Evolutionary conservation across 345 rosid species (phyloP), one percentile per base, ranked within the genome.

Genomic region (Gossypium bickii): DNA sequence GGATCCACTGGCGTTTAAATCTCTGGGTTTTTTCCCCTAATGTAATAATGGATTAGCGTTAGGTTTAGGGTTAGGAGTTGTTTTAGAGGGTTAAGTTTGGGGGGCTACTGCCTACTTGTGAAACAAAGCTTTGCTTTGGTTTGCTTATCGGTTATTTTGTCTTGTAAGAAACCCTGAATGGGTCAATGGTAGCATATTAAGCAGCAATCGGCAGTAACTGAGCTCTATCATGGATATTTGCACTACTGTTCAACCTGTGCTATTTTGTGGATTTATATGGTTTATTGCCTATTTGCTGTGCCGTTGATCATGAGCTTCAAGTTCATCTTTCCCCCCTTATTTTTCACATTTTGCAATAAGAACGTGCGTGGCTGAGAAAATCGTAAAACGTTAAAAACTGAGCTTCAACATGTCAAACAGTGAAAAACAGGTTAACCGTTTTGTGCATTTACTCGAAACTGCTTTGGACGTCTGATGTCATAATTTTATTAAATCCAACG

Each of bases 1-100:
- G 98, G 98, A 0, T 91, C 98, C 3, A 92, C 96, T 2, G 98
- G 97, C 0, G 83, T 89, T 29, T 87, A 74, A 85, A 56, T 7
- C 17, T 15, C 9, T 51, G 11, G 38, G 12, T 55, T 38, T 13
- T 60, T 20, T 27, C 7, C 56, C 41, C 15, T 6, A 4, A 17
- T 34, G 67, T 34, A 5, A 34, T 3, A 17, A 55, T 43, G 55
- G 17, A n/a, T 53, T 34, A 34, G 41, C 41, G 1, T 34, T 34
- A 34, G 41, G 1, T 4, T 34, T 17, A 41, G 24, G 13, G 22
- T 60, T 58, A 1, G 12, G 34, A 10, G 52, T 58, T 9, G 2
- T 20, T 4, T 10, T 59, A 11, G 41, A 25, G 9, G 56, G 18
- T 25, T 0, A n/a, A 29, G 34, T 51, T 51, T 18, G 22, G 38